Evolutionary conservation across 352 stramenopile genomes (phyloP).

Genomic region (Phytopythium vexans): DNA sequence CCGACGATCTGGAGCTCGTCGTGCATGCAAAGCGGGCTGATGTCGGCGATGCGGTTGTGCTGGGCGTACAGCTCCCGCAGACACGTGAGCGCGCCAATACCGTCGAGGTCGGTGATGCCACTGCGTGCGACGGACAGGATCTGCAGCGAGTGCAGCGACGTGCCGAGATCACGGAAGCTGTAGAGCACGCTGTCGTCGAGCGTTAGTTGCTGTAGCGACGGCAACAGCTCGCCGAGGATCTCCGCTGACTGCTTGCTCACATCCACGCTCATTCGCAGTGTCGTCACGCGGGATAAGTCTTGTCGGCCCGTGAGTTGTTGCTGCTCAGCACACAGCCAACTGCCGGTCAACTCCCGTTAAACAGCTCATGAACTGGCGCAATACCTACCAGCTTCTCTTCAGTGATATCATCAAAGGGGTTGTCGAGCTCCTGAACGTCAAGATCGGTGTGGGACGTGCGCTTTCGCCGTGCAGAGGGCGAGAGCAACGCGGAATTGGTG

Average conservation of each 20-base stretch:
- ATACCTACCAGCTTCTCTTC: constrained; percentile 63
- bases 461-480: constrained; percentile 11
- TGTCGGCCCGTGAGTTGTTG: constrained; percentile 56
- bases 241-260: constrained; percentile 79
- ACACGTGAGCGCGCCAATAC: constrained; percentile 75
- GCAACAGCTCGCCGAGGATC: constrained; percentile 72
- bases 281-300: constrained; percentile 54
- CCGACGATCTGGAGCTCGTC: constrained; percentile 77
- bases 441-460: constrained; percentile 4
- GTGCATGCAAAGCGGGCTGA: constrained; percentile 84
- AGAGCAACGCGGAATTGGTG: constrained; percentile 11
- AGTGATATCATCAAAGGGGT: constrained; percentile 79
- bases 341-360: constrained; percentile 1
- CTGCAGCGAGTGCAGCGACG: constrained; percentile 61
- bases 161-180: constrained; percentile 84
- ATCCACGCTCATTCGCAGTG: constrained; percentile 67
- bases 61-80: constrained; percentile 76
- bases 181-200: constrained; percentile 60
- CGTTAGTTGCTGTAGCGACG: constrained; percentile 62
- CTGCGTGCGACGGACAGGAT: constrained; percentile 66
- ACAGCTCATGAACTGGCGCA: not conserved
- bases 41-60: constrained; percentile 76
- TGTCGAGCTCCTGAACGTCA: constrained; percentile 36
- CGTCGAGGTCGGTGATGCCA: constrained; percentile 76
- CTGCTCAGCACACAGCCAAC: constrained; percentile 17